Evolutionary conservation across 345 rosid species (phyloP).

Genomic region (Populus alba): DNA sequence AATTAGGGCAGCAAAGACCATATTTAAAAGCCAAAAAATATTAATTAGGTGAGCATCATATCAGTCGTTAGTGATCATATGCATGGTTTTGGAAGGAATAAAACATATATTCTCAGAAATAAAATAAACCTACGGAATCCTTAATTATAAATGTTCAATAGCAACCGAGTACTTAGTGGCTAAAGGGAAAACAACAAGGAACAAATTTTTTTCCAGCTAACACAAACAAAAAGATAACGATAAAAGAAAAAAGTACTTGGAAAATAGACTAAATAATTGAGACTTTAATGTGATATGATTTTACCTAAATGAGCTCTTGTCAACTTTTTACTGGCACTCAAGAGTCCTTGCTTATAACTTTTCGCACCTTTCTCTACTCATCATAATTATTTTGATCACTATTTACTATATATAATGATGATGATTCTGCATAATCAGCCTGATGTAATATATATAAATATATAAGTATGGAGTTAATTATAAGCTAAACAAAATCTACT

Average conservation of each 20-base stretch:
- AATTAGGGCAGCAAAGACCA: background rate
- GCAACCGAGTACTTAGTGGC: constrained; percentile 19
- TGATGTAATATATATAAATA: background rate
- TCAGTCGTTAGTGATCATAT: constrained; percentile 7
- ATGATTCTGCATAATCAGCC: background rate
- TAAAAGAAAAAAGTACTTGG: constrained; percentile 19
- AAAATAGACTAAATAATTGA: constrained; percentile 15
- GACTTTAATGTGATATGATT: constrained; percentile 17
- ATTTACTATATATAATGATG: background rate
- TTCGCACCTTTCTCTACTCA: background rate
- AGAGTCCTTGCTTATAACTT: background rate
- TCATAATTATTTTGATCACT: background rate
- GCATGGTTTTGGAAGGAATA: constrained; percentile 22
- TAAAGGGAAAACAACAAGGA: constrained; percentile 31
- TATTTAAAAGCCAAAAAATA: background rate
- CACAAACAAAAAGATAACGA: constrained; percentile 34
- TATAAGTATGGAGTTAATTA: background rate
- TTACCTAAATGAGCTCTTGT: constrained; percentile 14
- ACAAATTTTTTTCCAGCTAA: constrained; percentile 29
- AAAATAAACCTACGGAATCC: constrained; percentile 22
- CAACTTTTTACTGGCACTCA: constrained; percentile 1
- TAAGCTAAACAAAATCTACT: too few relatives aligned
- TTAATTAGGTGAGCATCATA: constrained; percentile 21
- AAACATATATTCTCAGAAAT: constrained; percentile 34
- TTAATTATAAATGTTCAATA: constrained; percentile 8